Conservation (phyloP, 2,329 filamentous ascomycete species). For the Cladosporium halotolerans region DNA sequence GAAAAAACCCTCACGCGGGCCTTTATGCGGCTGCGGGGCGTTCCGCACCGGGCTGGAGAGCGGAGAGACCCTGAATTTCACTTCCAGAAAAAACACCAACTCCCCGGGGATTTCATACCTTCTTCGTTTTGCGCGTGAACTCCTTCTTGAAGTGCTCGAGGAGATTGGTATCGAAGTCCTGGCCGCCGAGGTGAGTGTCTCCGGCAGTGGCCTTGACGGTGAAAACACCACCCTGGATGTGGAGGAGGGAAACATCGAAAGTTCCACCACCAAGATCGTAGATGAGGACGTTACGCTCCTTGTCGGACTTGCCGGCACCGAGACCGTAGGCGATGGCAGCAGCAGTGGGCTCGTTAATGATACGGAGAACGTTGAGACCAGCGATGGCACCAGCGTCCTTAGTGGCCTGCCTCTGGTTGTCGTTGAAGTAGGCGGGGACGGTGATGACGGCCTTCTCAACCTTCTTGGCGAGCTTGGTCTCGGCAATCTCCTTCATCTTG, state of each 20-base stretch:
- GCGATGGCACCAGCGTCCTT: slow-evolving; percentile 98
- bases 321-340: slow-evolving; percentile 98
- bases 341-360: slow-evolving; percentile 99
- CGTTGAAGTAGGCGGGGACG: slow-evolving; percentile 99
- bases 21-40: too few relatives aligned
- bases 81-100: too few relatives aligned
- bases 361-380: slow-evolving; percentile 96
- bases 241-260: slow-evolving; percentile 98
- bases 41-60: too few relatives aligned
- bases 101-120: slow-evolving; percentile 29
- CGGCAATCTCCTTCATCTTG: slow-evolving; percentile 99
- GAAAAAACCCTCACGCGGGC: too few relatives aligned
- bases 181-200: slow-evolving; percentile 92
- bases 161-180: slow-evolving; percentile 94
- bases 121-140: slow-evolving; percentile 75
- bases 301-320: slow-evolving; percentile 55
- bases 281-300: slow-evolving; percentile 98
- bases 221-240: slow-evolving; percentile 99
- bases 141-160: slow-evolving; percentile 97
- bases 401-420: slow-evolving; percentile 99
- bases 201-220: slow-evolving; percentile 97
- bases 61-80: too few relatives aligned
- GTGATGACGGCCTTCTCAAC: slow-evolving; percentile 99
- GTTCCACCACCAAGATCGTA: slow-evolving; percentile 99
- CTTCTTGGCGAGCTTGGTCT: slow-evolving; percentile 97